Evolutionary conservation across 306 rosid species (phyloP), one percentile per base, ranked within the genome.

Genomic region (Castanea mollissima): DNA sequence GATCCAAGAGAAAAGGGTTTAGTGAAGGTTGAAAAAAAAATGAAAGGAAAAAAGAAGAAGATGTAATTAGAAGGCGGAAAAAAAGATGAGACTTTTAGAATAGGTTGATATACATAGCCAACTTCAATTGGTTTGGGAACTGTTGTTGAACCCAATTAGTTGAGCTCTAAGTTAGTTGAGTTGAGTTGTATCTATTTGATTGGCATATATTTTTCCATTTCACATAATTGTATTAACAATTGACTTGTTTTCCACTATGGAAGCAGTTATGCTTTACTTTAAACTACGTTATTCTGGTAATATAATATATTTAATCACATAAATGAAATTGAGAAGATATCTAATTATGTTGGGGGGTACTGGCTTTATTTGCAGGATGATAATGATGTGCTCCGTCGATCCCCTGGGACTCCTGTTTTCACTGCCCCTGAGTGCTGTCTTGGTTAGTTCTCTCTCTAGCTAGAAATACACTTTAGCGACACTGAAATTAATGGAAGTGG

Each of bases 361-460:
- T 76, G 69, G 57, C 67, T 78, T 75, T 74, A 56, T 86, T 60
- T 88, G 89, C 85, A 96, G 99, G 97, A 93, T 89, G 94, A 89
- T 49, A 89, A 91, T 76, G 99, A 96, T 60, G 91, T 89, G 78
- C 97, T 96, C 76, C 98, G 99, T 12, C 91, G 99, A 46, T 96
- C 99, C 77, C 99, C 99, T 6, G 99, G 99, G 54, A 96, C 99
- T 86, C 99, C 99, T 60, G 99, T 96, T 87, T 96, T 96, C 86
- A 96, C 99, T 57, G 99, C 99, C 80, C 98, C 99, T 23, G 99
- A 96, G 81, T 96, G 99, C 75, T 91, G 96, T 78, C 79, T 93
- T 89, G 98, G 99, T 93, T 58, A 74, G 81, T 25, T 81, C 27
- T 71, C 64, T 73, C 79, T 51, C 55, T 23, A 49, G 73, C 35